These are phyloP conservation scores for Ceratocystis huliohia DNA, from an alignment of 2,329 filamentous ascomycete genomes.

Conservation along the genomic window DNA sequence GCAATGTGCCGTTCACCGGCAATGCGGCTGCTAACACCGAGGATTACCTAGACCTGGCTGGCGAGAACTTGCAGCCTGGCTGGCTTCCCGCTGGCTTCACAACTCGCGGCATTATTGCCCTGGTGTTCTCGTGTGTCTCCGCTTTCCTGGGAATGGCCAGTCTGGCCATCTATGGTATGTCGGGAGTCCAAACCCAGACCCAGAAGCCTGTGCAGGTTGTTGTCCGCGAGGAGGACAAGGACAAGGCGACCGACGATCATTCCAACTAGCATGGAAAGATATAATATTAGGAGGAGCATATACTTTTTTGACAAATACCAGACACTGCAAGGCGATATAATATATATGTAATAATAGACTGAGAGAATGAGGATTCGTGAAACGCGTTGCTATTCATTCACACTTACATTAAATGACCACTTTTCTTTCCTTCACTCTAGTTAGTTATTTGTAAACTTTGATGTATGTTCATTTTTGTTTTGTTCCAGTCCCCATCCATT, in stretches of 20 bases:
- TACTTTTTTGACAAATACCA: neutral
- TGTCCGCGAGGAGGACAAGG: conserved; percentile 5
- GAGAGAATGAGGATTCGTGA: neutral
- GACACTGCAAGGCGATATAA: neutral
- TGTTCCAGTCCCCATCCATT: conserved; percentile 5
- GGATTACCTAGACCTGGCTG: conserved; percentile 37
- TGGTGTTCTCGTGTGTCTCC: conserved; percentile 58
- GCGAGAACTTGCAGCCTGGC: conserved; percentile 38
- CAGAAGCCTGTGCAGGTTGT: conserved; percentile 4
- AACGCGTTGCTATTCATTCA: neutral
- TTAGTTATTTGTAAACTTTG: neutral
- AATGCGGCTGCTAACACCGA: conserved; percentile 49
- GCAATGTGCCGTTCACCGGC: conserved; percentile 34
- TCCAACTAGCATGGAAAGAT: neutral
- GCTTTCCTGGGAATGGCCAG: conserved; percentile 53
- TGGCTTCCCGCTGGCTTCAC: conserved; percentile 60
- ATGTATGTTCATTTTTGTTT: conserved; percentile 1
- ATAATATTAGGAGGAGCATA: neutral
- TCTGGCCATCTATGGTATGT: conserved; percentile 19
- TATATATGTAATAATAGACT: neutral
- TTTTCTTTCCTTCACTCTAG: neutral
- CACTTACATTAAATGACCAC: neutral
- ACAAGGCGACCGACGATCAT: neutral
- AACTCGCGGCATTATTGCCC: conserved; percentile 55
- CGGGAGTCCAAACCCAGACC: neutral